Evolutionary conservation across 768 basidiomycete genomes (phyloP).

Genomic region (Russula ochroleuca): DNA sequence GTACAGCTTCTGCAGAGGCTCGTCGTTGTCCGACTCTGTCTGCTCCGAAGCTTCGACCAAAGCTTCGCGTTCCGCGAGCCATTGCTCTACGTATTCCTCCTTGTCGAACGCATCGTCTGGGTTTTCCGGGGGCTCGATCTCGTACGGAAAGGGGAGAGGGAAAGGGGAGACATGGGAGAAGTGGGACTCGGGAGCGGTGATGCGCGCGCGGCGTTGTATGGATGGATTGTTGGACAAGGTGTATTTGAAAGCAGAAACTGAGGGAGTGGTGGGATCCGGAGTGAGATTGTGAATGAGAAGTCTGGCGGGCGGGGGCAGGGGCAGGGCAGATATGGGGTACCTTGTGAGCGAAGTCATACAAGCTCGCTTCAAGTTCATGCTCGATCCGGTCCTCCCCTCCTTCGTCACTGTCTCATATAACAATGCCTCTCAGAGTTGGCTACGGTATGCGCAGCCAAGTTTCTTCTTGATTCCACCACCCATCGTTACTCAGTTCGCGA

Average conservation of each 20-base stretch:
- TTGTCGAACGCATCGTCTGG: conserved; percentile 52
- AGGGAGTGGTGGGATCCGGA: conserved; percentile 55
- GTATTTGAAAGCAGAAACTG: conserved; percentile 48
- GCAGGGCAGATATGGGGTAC: conserved; percentile 51
- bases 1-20: conserved; percentile 45
- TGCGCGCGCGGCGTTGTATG: conserved; percentile 63
- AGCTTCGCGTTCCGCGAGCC: conserved; percentile 67
- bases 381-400: neutral
- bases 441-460: conserved; percentile 27
- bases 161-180: conserved; percentile 82
- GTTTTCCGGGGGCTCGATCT: conserved; percentile 53
- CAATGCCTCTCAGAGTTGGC: conserved; percentile 30
- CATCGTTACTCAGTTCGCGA: conserved; percentile 53
- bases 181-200: conserved; percentile 55
- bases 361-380: neutral
- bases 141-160: conserved; percentile 78
- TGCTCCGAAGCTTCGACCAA: conserved; percentile 32
- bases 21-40: conserved; percentile 31
- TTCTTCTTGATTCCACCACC: no score
- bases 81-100: conserved; percentile 65
- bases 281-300: conserved; percentile 47
- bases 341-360: conserved; percentile 26
- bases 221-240: conserved; percentile 54
- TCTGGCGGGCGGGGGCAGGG: conserved; percentile 43
- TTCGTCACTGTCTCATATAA: neutral